Evolutionary conservation across 257 asterid species (phyloP).

Genomic region (Nicotiana undulata): DNA sequence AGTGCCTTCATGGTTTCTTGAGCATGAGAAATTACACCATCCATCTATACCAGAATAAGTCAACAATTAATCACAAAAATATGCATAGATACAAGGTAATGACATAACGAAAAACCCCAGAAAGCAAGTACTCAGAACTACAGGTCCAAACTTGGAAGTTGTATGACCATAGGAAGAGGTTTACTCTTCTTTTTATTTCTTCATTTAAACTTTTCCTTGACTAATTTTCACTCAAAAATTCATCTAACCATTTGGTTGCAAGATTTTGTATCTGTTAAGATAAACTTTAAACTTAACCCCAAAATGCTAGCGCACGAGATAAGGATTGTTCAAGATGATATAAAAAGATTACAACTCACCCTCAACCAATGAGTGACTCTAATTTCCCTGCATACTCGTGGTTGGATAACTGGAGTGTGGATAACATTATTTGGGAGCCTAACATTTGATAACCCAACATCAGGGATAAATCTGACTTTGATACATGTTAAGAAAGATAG

Average conservation of each 20-base stretch:
- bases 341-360: too few species aligned
- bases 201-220: not conserved
- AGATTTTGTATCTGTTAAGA: not conserved
- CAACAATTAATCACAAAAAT: not conserved
- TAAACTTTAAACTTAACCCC: not conserved
- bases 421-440: too few species aligned
- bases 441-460: too few species aligned
- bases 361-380: too few species aligned
- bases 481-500: too few species aligned
- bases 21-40: slow-evolving; percentile 86
- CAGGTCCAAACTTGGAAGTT: not conserved
- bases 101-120: not conserved
- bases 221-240: not conserved
- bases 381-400: too few species aligned
- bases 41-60: slow-evolving; percentile 48
- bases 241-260: not conserved
- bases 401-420: too few species aligned
- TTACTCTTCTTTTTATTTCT: not conserved
- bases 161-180: not conserved
- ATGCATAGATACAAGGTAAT: not conserved
- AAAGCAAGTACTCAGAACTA: not conserved
- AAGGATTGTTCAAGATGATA: too few species aligned
- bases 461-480: too few species aligned
- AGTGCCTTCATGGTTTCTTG: slow-evolving; percentile 90
- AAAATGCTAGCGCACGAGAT: too few species aligned